A percentile compares a stretch with the other conserved stretches of the same genome.
Conservation (phyloP, 225 moss, liverwort and hornwort genomes). For the Thuidium tamariscinum region DNA sequence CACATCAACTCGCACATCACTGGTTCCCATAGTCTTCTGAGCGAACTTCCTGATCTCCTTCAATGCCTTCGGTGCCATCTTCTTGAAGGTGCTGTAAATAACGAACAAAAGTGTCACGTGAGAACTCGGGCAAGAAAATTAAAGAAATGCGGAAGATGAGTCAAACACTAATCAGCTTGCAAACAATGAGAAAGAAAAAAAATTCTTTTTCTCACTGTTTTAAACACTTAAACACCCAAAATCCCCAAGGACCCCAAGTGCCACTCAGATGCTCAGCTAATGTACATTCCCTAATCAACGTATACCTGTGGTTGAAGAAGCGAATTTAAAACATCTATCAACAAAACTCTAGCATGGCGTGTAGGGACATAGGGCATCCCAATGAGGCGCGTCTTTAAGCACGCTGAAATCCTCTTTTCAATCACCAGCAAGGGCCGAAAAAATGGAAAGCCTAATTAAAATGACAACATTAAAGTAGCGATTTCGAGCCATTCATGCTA, state of each 20-base stretch:
- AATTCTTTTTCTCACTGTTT: background rate
- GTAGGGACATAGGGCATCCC: no score
- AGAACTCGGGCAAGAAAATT: background rate
- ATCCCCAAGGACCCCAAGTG: background rate
- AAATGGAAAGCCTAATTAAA: background rate
- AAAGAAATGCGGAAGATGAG: background rate
- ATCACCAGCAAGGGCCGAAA: background rate
- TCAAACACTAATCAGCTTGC: background rate
- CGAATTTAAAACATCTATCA: background rate
- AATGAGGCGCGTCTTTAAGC: no score
- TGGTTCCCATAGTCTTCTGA: constrained; percentile 9
- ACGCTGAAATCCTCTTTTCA: background rate
- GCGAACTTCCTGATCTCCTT: constrained; percentile 19
- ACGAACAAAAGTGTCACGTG: background rate
- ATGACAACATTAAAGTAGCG: background rate
- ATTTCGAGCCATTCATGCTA: background rate
- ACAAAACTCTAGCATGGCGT: background rate
- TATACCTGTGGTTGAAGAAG: background rate
- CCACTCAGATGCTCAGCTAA: background rate
- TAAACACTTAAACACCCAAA: background rate
- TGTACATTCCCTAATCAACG: background rate
- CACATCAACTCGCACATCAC: constrained; percentile 7
- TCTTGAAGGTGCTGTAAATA: background rate
- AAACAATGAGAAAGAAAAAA: background rate
- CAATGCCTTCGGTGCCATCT: constrained; percentile 11